These are phyloP conservation scores for Pichia sp. DNA, from an alignment of 1,139 yeast species.

Conservation along the genomic window DNA sequence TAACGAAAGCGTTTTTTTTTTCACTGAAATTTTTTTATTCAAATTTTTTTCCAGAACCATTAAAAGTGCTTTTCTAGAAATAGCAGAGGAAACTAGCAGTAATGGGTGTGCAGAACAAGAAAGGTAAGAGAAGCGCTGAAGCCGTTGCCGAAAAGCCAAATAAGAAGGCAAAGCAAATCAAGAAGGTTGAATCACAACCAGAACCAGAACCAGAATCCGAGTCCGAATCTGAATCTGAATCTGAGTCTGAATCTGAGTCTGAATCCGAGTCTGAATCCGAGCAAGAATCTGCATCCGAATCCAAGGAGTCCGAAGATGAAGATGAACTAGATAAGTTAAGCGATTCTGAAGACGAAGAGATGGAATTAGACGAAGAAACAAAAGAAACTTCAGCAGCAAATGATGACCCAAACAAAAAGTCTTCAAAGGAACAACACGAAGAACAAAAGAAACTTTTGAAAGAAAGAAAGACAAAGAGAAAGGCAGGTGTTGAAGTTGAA, in stretches of 20 bases:
- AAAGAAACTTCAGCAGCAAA: constrained; percentile 24
- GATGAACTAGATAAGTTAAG: constrained; percentile 2
- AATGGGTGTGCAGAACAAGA: constrained; percentile 17
- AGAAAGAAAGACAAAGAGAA: constrained; percentile 82
- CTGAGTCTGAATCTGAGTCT: constrained; percentile 7
- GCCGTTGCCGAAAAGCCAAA: constrained; percentile 3
- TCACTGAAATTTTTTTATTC: not conserved
- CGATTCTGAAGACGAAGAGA: constrained; percentile 7
- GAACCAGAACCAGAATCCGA: constrained; percentile 11
- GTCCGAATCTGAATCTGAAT: constrained; percentile 8
- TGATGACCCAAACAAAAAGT: constrained; percentile 30
- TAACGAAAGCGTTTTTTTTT: not conserved
- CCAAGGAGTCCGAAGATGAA: constrained; percentile 21
- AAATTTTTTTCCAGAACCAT: not conserved
- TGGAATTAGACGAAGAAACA: constrained; percentile 10
- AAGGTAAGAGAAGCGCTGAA: constrained; percentile 19
- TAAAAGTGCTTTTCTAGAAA: too few species aligned
- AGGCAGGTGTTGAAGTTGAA: constrained; percentile 78
- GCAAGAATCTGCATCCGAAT: constrained; percentile 2
- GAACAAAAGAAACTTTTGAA: constrained; percentile 74
- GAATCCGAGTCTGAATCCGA: constrained; percentile 7
- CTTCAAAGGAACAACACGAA: constrained; percentile 65
- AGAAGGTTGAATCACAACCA: constrained; percentile 2
- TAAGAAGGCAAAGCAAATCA: constrained; percentile 16
- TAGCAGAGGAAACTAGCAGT: not conserved